Percentiles rank a stretch among this genome's conserved stretches.
Evolutionary conservation across 768 basidiomycete species (phyloP).

Genomic region (Trametes cinnabarina): DNA sequence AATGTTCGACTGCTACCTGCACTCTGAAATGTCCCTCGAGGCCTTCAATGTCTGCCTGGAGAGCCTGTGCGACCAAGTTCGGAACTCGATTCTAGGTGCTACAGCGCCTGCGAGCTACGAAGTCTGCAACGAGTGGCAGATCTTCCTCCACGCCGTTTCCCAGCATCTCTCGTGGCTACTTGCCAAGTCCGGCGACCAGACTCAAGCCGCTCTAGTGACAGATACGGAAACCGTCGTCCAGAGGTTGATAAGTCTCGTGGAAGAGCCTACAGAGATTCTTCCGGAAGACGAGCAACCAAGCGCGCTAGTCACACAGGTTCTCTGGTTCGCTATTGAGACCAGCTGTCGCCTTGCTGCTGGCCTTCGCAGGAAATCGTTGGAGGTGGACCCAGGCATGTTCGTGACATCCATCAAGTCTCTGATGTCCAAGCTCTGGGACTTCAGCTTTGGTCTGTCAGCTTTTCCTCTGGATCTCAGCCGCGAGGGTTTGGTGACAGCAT

Average conservation of each 20-base stretch:
- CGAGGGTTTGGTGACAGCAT: slow-evolving; percentile 34
- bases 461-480: slow-evolving; percentile 35
- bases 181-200: slow-evolving; percentile 34
- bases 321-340: slow-evolving; percentile 67
- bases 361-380: slow-evolving; percentile 18
- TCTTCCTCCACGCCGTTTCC: slow-evolving; percentile 25
- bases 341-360: slow-evolving; percentile 40
- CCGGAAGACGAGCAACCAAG: slow-evolving; percentile 33
- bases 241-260: slow-evolving; percentile 34
- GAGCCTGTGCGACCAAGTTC: slow-evolving; percentile 11
- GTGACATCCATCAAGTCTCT: slow-evolving; percentile 37
- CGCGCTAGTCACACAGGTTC: slow-evolving; percentile 41
- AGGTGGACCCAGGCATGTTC: slow-evolving; percentile 22
- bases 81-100: slow-evolving; percentile 3
- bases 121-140: slow-evolving; percentile 18
- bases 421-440: slow-evolving; percentile 41
- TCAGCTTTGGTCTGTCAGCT: slow-evolving; percentile 50
- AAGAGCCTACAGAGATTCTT: slow-evolving; percentile 31
- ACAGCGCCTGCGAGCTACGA: not conserved
- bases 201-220: slow-evolving; percentile 29
- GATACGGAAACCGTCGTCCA: slow-evolving; percentile 38
- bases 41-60: slow-evolving; percentile 36
- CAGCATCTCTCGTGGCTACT: slow-evolving; percentile 49
- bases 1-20: slow-evolving; percentile 43
- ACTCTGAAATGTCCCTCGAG: slow-evolving; percentile 40